Evolutionary conservation across 2,329 filamentous ascomycete genomes (phyloP), one percentile per base, ranked within the genome.

Genomic region (Pleurostoma richardsiae): DNA sequence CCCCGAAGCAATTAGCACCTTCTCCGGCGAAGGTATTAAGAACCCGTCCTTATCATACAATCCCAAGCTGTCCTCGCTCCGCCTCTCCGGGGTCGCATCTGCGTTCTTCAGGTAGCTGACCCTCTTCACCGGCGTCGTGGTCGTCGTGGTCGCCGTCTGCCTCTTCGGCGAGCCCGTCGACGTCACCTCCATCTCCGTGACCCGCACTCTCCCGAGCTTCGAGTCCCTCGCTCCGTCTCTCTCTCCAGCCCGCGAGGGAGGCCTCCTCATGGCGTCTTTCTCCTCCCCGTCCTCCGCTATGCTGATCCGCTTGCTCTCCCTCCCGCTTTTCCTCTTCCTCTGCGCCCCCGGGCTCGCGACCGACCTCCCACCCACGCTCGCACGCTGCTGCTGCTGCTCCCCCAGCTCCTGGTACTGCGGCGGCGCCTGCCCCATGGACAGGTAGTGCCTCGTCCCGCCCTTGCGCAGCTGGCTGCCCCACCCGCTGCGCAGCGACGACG

Each of bases 21-120:
- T 56, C n/a, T 66, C 66, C 3, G 70, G 72, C 29, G 70, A 71
- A 30, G 60, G 58, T 49, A 69, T 62, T 48, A 74, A 53, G 43
- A 75, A 75, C 2, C 71, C 73, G 29, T 75, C 69, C 42, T 63
- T 57, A 49, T 75, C 71, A 49, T 76, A 76, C 42, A 73, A 44
- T 2, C 67, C 68, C 30, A 70, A 48, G 31, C 68, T 74, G 26
- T 72, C 69, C 1, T 60, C 55, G 11, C 69, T 70, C 26, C 30
- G 52, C 51, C n/a, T 44, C 3, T 28, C 39, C 10, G 33, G 8
- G 33, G 8, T 36, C 8, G 33, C 33, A 2, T n/a, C n/a, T 2
- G 8, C 33, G 8, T 36, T 8, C 33, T 36, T 36, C n/a, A 8
- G 8, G 8, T 36, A 8, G 33, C 8, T n/a, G 8, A 36, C n/a